Percentiles rank a stretch among this genome's conserved stretches.
These are phyloP conservation scores for Monosporascus sp. DNA, from an alignment of 2,329 filamentous ascomycete species.

Conservation along the genomic window DNA sequence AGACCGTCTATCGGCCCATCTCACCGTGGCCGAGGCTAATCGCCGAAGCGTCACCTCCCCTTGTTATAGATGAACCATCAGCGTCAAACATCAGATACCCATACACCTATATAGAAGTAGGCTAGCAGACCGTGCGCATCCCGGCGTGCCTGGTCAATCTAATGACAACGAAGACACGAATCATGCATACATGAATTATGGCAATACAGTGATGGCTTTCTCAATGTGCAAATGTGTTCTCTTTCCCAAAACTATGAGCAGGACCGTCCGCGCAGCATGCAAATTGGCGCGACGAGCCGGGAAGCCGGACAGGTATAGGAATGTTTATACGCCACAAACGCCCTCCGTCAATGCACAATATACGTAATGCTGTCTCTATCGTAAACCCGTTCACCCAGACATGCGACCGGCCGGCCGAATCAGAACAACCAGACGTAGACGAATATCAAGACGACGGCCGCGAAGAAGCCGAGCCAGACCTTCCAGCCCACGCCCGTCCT, in stretches of 20 bases:
- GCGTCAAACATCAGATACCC: slow-evolving; percentile 17
- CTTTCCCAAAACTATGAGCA: background rate
- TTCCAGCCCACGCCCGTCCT: slow-evolving; percentile 93
- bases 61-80: background rate
- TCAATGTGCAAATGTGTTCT: slow-evolving; percentile 1
- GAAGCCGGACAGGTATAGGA: background rate
- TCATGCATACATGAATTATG: slow-evolving; percentile 28
- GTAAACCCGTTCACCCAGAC: background rate
- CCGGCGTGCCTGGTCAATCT: slow-evolving; percentile 2
- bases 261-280: background rate
- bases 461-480: slow-evolving; percentile 88
- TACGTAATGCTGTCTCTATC: background rate
- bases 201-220: slow-evolving; percentile 9
- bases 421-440: slow-evolving; percentile 89
- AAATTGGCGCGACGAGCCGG: background rate
- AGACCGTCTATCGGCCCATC: slow-evolving; percentile 22
- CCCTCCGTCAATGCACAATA: background rate
- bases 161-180: slow-evolving; percentile 18
- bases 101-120: slow-evolving; percentile 7
- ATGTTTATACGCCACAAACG: slow-evolving; percentile 8
- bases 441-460: slow-evolving; percentile 76
- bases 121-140: slow-evolving; percentile 5
- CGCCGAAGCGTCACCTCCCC: too few relatives aligned
- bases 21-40: slow-evolving; percentile 17
- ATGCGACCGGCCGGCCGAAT: slow-evolving; percentile 13